Base-by-base conservation (phyloP, 75 land plant species). In the Sequoia sempervirens region DNA sequence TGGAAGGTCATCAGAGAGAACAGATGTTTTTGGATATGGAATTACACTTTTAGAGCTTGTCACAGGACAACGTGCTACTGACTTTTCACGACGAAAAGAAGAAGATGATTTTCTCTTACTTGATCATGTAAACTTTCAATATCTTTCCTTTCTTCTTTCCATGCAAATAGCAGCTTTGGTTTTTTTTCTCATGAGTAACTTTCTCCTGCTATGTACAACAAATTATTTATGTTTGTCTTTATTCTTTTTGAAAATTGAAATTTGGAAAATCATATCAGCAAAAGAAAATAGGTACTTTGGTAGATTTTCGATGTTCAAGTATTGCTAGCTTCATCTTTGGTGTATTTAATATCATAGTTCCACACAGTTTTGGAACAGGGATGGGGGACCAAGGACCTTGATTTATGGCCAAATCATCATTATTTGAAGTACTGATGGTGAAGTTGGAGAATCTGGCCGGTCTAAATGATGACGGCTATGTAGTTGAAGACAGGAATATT, bases 11-110 rank as follows among this genome's bases (percentile, higher is more conserved):
- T 90, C 90, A 1, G 89, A 88, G 30, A 92, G 86, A 84, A 88
- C 92, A 2, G 92, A 90, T 85, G 93, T 96, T 40, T 96, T 94
- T 86, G 97, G 96, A 3, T 94, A 91, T 88, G 96, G 96, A 2
- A 88, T 94, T 47, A 92, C 92, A 89, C 93, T 93, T 58, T 85
- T 93, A 40, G 96, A 94, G 86, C 86, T 94, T 70, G 92, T 92
- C 17, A 92, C 94, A 13, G 93, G 96, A 47, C 94, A 92, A 64
- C 86, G 93, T 28, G 96, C 96, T 14, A 91, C 90, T 70, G 96
- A 94, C 58, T 90, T 94, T 78, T 88, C 91, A 26, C 92, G 96
- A 66, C 84, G 92, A 81, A 90, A 89, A 56, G 91, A 87, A 78
- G 92, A 96, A 82, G 92, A 94, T 81, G 95, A 94, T 82, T 93